Evolutionary conservation across 345 rosid species (phyloP).

Genomic region (Gossypium longicalyx): DNA sequence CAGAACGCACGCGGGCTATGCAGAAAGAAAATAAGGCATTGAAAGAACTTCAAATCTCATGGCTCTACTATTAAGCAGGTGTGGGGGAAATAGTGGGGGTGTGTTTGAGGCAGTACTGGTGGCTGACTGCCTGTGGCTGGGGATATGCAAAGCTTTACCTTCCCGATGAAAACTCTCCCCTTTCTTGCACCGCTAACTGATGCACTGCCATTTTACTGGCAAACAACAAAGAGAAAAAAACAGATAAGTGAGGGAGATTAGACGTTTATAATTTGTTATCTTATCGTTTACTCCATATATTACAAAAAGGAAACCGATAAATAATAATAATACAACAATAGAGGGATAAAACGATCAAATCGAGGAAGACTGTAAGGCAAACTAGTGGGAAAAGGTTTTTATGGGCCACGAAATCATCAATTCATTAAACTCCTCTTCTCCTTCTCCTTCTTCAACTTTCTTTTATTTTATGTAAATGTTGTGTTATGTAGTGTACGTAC

Average conservation of each 20-base stretch:
- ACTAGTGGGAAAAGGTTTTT: constrained; percentile 13
- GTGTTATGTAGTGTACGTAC: background rate
- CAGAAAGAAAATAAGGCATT: constrained; percentile 1
- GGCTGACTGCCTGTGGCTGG: background rate
- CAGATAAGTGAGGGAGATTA: constrained; percentile 13
- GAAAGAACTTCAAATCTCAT: background rate
- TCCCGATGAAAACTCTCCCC: constrained; percentile 75
- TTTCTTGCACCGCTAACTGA: constrained; percentile 51
- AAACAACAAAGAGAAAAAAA: constrained; percentile 18
- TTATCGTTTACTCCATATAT: background rate
- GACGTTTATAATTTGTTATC: background rate
- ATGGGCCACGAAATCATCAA: constrained; percentile 24
- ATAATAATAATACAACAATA: constrained; percentile 15
- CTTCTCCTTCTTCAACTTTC: background rate
- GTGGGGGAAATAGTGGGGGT: background rate
- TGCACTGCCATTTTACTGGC: constrained; percentile 64
- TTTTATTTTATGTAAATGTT: background rate
- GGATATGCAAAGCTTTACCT: constrained; percentile 44
- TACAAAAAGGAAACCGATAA: background rate
- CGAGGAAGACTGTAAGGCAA: constrained; percentile 30
- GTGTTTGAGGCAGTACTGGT: constrained; percentile 6
- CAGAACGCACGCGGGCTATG: constrained; percentile 29
- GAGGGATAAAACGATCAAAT: constrained; percentile 52
- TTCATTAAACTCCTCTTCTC: background rate
- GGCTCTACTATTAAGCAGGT: background rate